phyloP scores from a whole-genome alignment of 1,284 basidiomycete species.

The Phaffia rhodozyma region DNA sequence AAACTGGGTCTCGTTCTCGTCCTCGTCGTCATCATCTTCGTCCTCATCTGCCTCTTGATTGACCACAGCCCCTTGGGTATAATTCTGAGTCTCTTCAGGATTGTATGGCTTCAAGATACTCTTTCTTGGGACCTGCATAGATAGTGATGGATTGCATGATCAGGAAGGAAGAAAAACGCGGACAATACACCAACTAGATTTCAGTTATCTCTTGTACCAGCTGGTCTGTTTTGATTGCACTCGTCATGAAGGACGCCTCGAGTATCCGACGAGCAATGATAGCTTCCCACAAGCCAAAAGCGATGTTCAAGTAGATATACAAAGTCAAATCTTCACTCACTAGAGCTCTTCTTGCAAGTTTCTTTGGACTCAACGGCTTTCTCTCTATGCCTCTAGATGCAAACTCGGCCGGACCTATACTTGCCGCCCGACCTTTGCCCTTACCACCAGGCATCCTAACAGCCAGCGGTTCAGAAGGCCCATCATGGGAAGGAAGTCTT shows the following conservation, averaged over 20 bases:
- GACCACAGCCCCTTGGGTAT: slow-evolving; percentile 7
- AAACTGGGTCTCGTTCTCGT: slow-evolving; percentile 1
- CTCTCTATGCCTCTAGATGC: too few relatives aligned
- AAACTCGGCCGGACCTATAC: too few relatives aligned
- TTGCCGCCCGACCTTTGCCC: too few relatives aligned
- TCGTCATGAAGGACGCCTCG: background rate
- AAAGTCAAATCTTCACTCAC: background rate
- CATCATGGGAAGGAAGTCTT: too few relatives aligned
- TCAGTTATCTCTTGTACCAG: background rate
- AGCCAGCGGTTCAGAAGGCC: too few relatives aligned
- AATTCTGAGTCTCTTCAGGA: slow-evolving; percentile 11
- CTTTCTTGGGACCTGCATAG: slow-evolving; percentile 21
- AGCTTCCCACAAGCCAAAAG: background rate
- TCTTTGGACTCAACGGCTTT: slow-evolving; percentile 1
- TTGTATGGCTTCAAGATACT: slow-evolving; percentile 23
- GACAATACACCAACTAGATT: background rate
- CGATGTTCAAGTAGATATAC: background rate
- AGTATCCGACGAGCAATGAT: background rate
- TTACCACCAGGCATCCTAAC: too few relatives aligned
- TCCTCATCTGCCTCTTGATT: slow-evolving; percentile 11
- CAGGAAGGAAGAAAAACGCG: background rate
- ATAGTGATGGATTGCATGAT: too few relatives aligned
- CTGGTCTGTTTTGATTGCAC: background rate
- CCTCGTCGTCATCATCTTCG: slow-evolving; percentile 9
- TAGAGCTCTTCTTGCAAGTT: slow-evolving; percentile 6